Percentiles rank a stretch among this genome's conserved stretches.
These are phyloP conservation scores for Vigna radiata DNA, from an alignment of 306 rosid genomes.

Conservation along the genomic window DNA sequence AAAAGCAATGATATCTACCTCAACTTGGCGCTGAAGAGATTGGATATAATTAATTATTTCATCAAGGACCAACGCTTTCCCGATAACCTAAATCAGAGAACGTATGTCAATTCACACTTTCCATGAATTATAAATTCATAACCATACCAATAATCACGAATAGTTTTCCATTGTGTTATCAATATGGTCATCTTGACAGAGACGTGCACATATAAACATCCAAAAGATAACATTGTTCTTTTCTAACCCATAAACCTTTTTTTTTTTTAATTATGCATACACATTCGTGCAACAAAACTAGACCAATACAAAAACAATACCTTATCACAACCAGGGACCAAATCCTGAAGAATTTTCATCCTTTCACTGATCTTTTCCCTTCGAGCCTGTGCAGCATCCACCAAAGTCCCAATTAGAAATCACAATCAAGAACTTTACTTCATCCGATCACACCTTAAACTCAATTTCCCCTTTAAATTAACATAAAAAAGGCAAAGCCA, in stretches of 20 bases:
- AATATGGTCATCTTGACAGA: neutral
- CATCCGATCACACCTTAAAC: slow-evolving; percentile 34
- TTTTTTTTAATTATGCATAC: neutral
- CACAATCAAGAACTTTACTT: slow-evolving; percentile 25
- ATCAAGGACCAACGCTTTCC: slow-evolving; percentile 95
- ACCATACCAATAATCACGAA: neutral
- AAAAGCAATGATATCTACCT: slow-evolving; percentile 69
- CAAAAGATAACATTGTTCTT: neutral
- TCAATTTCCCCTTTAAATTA: slow-evolving; percentile 30
- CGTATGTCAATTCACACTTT: slow-evolving; percentile 12
- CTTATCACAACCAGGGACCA: slow-evolving; percentile 97
- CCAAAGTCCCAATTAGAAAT: slow-evolving; percentile 45
- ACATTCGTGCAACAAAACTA: neutral
- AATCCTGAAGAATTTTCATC: slow-evolving; percentile 95
- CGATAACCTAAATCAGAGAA: slow-evolving; percentile 72
- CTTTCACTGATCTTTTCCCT: slow-evolving; percentile 95
- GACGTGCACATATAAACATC: neutral
- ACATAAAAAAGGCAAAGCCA: neutral
- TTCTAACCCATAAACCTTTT: neutral
- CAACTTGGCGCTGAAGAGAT: slow-evolving; percentile 91
- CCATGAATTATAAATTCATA: neutral
- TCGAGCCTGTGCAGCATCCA: slow-evolving; percentile 68
- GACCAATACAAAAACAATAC: slow-evolving; percentile 47
- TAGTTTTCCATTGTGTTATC: slow-evolving; percentile 1
- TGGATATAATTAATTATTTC: slow-evolving; percentile 93